Evolutionary conservation across 177 flowering plant species (phyloP), one percentile per base, ranked within the genome.

Genomic region (Vitis hybrid): DNA sequence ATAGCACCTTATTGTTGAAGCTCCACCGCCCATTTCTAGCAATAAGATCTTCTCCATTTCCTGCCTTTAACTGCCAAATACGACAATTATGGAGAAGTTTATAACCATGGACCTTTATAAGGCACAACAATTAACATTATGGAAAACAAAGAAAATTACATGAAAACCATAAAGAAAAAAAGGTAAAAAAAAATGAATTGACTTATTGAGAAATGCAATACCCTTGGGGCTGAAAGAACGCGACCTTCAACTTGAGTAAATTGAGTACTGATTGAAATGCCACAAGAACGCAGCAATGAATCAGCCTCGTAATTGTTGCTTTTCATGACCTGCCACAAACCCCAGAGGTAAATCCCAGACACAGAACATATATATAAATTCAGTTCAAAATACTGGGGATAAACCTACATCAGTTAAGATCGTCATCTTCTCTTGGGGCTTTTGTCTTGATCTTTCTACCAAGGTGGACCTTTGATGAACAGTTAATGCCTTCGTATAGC

Each of bases 371-470:
- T 27, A 65, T 13, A 62, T 9, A 57, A 57, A 57, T n/a, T 35
- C 27, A 12, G 2, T 15, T 1, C 40, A 32, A 72, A 19, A 1
- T 6, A 14, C 11, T 19, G 8, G 8, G 10, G 56, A 55, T 21
- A 66, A 21, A 66, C 82, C 32, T 72, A 87, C 91, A 70, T 84
- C 76, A 64, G 70, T 67, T 64, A 87, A 71, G 46, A 73, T 78
- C 7, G 49, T 65, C 84, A 85, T 85, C 59, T 90, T 75, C 51
- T 88, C 92, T 55, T 79, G 83, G 0, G 92, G 92, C 68, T 87
- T 88, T 52, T 88, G 92, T 21, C 92, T 79, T n/a, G 92, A 88
- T 72, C 85, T 88, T 75, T 87, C 92, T 19, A 87, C 90, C 2
- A 88, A 67, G 1, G 85, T 74, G 32, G 90, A 71, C 68, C 92